Conservation (phyloP, 169 alveolate genomes). For the Toxoplasma gondii region DNA sequence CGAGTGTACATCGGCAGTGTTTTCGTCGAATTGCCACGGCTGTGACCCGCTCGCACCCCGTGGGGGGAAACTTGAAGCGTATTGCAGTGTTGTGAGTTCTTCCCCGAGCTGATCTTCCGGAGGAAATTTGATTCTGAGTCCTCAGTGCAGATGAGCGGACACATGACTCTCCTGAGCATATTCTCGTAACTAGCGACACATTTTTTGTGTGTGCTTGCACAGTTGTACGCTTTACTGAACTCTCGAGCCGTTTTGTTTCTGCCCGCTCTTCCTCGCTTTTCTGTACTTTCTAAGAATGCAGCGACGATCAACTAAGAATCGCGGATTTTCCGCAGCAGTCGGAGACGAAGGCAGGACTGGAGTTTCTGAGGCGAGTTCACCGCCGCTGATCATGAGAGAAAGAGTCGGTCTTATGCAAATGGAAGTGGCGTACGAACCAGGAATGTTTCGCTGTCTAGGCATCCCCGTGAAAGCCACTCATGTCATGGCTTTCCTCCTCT, state of each 20-base stretch:
- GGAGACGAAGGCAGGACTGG: background rate
- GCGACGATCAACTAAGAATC: background rate
- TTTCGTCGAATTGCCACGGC: too few relatives aligned
- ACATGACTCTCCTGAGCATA: too few relatives aligned
- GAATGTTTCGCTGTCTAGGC: background rate
- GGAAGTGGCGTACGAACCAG: conserved; percentile 28
- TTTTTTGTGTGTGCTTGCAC: background rate
- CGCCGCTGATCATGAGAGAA: conserved; percentile 33
- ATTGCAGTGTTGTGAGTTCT: too few relatives aligned
- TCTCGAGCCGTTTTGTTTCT: background rate
- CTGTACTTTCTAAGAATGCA: background rate
- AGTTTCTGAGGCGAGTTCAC: background rate
- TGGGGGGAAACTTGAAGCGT: too few relatives aligned
- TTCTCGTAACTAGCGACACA: too few relatives aligned
- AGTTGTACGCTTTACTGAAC: background rate
- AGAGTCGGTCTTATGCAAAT: conserved; percentile 16
- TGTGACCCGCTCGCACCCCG: too few relatives aligned
- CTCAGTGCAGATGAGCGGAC: too few relatives aligned
- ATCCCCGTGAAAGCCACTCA: conserved; percentile 30
- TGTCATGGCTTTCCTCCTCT: background rate
- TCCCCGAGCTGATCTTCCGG: too few relatives aligned
- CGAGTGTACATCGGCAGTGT: too few relatives aligned
- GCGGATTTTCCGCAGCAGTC: background rate
- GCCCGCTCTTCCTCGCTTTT: background rate
- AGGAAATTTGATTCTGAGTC: too few relatives aligned